Percentiles rank a stretch among this genome's conserved stretches.
phyloP scores from a whole-genome alignment of 1,284 basidiomycete genomes.

The Coriolopsis trogii region DNA sequence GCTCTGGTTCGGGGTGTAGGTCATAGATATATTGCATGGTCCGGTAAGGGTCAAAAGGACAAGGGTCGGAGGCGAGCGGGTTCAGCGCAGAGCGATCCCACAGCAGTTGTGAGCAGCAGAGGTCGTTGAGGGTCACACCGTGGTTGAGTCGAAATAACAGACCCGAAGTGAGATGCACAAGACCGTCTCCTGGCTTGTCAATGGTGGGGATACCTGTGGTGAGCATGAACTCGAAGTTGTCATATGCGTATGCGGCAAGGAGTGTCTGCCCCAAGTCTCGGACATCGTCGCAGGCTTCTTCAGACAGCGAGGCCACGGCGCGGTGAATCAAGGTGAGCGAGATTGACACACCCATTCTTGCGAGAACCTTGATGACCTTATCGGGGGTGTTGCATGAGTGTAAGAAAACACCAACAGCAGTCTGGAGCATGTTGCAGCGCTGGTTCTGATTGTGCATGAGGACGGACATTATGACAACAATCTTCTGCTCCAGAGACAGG shows the following conservation, averaged over 20 bases:
- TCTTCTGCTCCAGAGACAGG: too few relatives aligned
- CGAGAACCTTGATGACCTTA: constrained; percentile 9
- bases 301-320: too few relatives aligned
- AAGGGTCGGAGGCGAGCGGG: constrained; percentile 2
- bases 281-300: too few relatives aligned
- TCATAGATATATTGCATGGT: constrained; percentile 6
- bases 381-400: constrained; percentile 11
- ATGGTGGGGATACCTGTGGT: too few relatives aligned
- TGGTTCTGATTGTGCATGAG: too few relatives aligned
- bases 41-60: not conserved
- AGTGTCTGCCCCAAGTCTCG: too few relatives aligned
- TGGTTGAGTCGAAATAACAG: constrained; percentile 29
- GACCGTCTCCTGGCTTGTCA: too few relatives aligned
- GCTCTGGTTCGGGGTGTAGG: constrained; percentile 22
- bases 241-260: too few relatives aligned
- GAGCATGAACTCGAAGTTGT: too few relatives aligned
- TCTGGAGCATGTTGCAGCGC: constrained; percentile 6
- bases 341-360: constrained; percentile 5
- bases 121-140: constrained; percentile 27
- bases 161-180: constrained; percentile 36
- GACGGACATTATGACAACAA: too few relatives aligned
- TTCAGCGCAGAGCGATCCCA: constrained; percentile 30
- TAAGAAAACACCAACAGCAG: constrained; percentile 13
- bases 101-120: constrained; percentile 34
- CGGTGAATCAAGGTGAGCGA: not conserved